phyloP scores from a whole-genome alignment of 495 filamentous ascomycete genomes.

The Daldinia caldariorum region DNA sequence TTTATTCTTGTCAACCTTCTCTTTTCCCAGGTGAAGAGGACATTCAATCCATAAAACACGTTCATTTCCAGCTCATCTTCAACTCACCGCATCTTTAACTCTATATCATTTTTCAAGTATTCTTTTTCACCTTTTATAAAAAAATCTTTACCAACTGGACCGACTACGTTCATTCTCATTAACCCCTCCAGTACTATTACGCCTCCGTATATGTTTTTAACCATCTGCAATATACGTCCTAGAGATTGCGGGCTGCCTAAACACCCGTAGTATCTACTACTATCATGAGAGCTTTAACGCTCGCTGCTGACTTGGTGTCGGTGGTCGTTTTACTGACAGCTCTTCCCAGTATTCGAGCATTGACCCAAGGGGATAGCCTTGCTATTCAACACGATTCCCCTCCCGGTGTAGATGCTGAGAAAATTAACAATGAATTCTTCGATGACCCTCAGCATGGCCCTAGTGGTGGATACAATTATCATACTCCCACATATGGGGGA shows the following conservation, averaged over 20 bases:
- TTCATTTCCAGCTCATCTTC: background rate
- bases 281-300: slow-evolving; percentile 51
- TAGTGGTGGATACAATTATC: slow-evolving; percentile 50
- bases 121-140: background rate
- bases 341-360: slow-evolving; percentile 44
- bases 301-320: slow-evolving; percentile 50
- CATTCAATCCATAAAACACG: background rate
- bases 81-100: background rate
- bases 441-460: slow-evolving; percentile 40
- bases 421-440: slow-evolving; percentile 43
- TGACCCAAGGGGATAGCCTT: slow-evolving; percentile 42
- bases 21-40: background rate
- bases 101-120: slow-evolving; percentile 2
- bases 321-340: slow-evolving; percentile 48
- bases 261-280: slow-evolving; percentile 17
- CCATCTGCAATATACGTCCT: slow-evolving; percentile 23
- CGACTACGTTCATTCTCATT: slow-evolving; percentile 23
- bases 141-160: background rate
- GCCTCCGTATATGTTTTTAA: slow-evolving; percentile 2
- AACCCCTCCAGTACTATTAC: slow-evolving; percentile 4
- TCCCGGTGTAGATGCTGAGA: slow-evolving; percentile 21
- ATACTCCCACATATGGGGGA: slow-evolving; percentile 53
- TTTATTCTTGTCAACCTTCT: background rate
- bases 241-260: slow-evolving; percentile 1
- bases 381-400: slow-evolving; percentile 35